Evolutionary conservation across 768 basidiomycete genomes (phyloP), one percentile per base, ranked within the genome.

Genomic region (Hysterangium stoloniferum): DNA sequence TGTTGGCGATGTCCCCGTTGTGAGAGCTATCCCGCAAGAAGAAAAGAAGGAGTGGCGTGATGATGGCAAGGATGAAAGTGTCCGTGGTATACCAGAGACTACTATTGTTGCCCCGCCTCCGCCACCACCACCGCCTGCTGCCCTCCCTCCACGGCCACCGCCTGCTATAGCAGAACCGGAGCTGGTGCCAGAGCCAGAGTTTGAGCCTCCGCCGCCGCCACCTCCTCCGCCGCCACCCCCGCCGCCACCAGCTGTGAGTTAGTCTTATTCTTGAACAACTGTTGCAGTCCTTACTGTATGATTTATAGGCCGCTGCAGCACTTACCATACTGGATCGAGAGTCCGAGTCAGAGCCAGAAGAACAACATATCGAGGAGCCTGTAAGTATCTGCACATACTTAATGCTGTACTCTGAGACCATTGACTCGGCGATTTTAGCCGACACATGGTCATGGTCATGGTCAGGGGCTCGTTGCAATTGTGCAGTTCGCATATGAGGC

Each of bases 1-100:
- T 3, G 69, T 77, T 49, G 73, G 70, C 37, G 72, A 73, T 0
- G 72, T 66, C 42, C 72, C 75, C 1, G 73, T 74, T 20, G 69
- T 73, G 24, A 68, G 65, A 37, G 68, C 66, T 7, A 22, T 24
- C 8, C 17, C 38, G 31, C 7, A n/a, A 6, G 38, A 51, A 45
- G 41, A 45, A 15, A 41, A 40, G 34, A 20, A 55, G 38, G 38
- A 20, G 27, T 27, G 29, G 44, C 29, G 44, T 32, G 44, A 45
- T 2, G 29, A 44, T 11, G 42, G 28, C 8, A 44, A 28, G 27
- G 42, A 32, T 45, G 28, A 17, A n/a, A 8, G 12, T 28, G 34
- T 40, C 13, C 44, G 25, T 7, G 13, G 20, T 43, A 19, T 28
- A 37, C 35, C 54, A 44, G 5, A 48, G 66, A 0, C 62, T 67